phyloP scores from a whole-genome alignment of 257 asterid species.

The Nemophila menziesii region DNA sequence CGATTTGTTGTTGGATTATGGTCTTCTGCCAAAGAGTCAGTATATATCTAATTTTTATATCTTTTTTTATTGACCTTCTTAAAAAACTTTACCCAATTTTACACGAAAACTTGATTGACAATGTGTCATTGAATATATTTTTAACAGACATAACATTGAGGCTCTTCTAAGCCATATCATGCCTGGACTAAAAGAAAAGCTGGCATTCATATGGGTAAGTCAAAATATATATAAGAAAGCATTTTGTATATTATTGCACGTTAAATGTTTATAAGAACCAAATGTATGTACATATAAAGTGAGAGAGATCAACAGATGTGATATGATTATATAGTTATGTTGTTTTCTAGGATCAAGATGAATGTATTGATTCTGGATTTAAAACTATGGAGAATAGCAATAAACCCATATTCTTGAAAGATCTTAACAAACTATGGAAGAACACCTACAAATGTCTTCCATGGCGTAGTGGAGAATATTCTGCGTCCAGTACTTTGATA shows the following conservation, averaged over 20 bases:
- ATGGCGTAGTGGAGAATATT: conserved; percentile 18
- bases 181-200: conserved; percentile 27
- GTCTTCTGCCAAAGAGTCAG: conserved; percentile 54
- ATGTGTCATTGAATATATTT: no score
- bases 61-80: no score
- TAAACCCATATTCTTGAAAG: conserved; percentile 47
- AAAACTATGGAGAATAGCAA: conserved; percentile 16
- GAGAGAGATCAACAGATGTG: neutral
- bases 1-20: conserved; percentile 50
- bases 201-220: conserved; percentile 46
- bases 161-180: conserved; percentile 18
- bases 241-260: no score
- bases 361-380: conserved; percentile 34
- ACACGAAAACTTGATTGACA: no score
- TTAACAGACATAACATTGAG: conserved; percentile 38
- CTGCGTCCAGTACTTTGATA: conserved; percentile 35
- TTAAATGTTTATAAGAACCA: no score
- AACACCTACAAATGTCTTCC: conserved; percentile 5
- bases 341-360: conserved; percentile 31
- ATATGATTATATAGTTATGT: neutral
- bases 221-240: no score
- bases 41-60: no score
- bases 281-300: neutral
- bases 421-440: conserved; percentile 31
- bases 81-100: no score